Conservation (phyloP, 2,329 filamentous ascomycete genomes). For the Verticillium dahliae region DNA sequence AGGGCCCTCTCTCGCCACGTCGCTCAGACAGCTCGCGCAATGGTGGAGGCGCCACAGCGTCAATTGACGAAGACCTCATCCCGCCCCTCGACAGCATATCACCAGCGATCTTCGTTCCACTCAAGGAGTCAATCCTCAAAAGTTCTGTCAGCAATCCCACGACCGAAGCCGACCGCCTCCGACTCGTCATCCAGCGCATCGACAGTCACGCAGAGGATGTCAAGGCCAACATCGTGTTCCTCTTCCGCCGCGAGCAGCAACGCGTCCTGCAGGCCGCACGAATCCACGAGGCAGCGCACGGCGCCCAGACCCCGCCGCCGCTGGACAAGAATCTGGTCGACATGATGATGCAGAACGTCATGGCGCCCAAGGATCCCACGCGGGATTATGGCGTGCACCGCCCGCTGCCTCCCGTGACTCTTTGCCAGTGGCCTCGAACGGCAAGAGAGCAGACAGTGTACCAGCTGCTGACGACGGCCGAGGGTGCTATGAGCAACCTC, state of each 20-base stretch:
- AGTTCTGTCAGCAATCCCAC: conserved; percentile 15
- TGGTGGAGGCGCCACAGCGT: not conserved
- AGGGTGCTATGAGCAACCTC: not conserved
- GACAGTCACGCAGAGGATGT: conserved; percentile 22
- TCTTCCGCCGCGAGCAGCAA: conserved; percentile 25
- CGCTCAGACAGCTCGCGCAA: not conserved
- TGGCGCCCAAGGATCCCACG: conserved; percentile 11
- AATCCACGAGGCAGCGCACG: conserved; percentile 1
- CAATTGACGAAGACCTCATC: conserved; percentile 8
- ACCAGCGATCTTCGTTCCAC: conserved; percentile 25
- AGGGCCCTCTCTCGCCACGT: not conserved
- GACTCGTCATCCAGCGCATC: conserved; percentile 20
- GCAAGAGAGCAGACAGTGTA: not conserved
- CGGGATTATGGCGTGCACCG: conserved; percentile 15
- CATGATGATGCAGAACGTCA: conserved; percentile 19
- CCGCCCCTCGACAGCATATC: conserved; percentile 18
- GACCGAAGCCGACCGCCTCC: conserved; percentile 19
- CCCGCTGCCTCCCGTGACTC: conserved; percentile 5
- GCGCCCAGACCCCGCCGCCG: not conserved
- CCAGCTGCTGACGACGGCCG: not conserved
- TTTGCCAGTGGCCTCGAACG: conserved; percentile 10
- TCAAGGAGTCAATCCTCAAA: conserved; percentile 21
- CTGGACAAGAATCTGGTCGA: conserved; percentile 17
- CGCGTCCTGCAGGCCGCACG: conserved; percentile 19
- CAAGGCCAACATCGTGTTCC: conserved; percentile 21